Percentiles rank a stretch among this genome's conserved stretches.
Evolutionary conservation across 2,329 filamentous ascomycete species (phyloP).

Genomic region (Nigrospora oryzae): DNA sequence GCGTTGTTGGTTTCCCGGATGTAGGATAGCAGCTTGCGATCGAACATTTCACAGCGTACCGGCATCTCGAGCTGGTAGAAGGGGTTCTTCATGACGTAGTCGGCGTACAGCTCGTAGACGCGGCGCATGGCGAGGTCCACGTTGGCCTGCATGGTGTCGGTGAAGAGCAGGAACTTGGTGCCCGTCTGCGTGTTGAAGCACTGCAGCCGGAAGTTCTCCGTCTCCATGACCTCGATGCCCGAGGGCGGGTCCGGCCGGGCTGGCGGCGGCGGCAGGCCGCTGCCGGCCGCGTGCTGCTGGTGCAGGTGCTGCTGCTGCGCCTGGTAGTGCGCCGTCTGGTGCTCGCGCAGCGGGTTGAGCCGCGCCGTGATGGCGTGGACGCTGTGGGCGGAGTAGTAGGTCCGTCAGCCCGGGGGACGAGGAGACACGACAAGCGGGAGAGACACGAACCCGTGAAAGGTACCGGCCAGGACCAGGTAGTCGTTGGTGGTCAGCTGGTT

Average conservation of each 20-base stretch:
- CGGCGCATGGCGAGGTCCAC: conserved; percentile 75
- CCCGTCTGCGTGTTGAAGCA: conserved; percentile 95
- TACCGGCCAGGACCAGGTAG: conserved; percentile 92
- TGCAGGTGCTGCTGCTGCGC: conserved; percentile 8
- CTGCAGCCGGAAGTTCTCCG: conserved; percentile 87
- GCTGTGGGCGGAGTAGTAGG: conserved; percentile 24
- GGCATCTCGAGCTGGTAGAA: conserved; percentile 99
- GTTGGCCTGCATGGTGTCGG: conserved; percentile 79
- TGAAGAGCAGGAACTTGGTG: conserved; percentile 92
- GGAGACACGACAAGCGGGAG: too few species aligned
- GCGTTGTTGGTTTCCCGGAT: conserved; percentile 63
- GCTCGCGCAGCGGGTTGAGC: conserved; percentile 45
- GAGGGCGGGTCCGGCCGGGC: conserved; percentile 56
- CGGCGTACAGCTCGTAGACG: conserved; percentile 90
- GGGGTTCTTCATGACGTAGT: conserved; percentile 99
- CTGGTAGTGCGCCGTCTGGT: conserved; percentile 8
- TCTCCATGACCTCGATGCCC: conserved; percentile 88
- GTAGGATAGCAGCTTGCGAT: conserved; percentile 74
- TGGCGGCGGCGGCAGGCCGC: conserved; percentile 16
- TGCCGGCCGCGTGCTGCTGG: conserved; percentile 8
- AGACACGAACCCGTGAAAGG: conserved; percentile 77
- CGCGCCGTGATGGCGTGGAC: conserved; percentile 63
- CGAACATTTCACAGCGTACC: conserved; percentile 89
- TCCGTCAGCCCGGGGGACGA: background rate
- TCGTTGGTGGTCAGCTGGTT: conserved; percentile 91